A percentile compares a stretch with the other conserved stretches of the same genome.
These are phyloP conservation scores for Ophiocytium majus DNA, from an alignment of 352 stramenopile species.

Conservation along the genomic window DNA sequence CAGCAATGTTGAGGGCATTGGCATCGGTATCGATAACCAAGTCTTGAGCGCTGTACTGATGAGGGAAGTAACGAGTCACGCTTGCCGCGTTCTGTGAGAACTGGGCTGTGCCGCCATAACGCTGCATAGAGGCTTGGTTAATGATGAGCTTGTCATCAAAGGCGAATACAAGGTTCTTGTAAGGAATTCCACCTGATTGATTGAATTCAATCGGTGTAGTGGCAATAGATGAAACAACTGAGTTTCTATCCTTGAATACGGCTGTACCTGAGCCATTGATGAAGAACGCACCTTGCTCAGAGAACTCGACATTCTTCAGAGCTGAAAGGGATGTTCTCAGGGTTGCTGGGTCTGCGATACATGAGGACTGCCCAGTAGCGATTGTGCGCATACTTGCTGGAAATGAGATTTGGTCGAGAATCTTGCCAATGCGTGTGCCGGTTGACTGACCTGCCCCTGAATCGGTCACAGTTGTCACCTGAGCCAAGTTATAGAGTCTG, in stretches of 20 bases:
- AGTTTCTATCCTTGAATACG: conserved; percentile 3
- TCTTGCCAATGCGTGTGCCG: conserved; percentile 8
- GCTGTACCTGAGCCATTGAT: background rate
- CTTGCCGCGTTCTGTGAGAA: background rate
- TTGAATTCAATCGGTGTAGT: conserved; percentile 3
- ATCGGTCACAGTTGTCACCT: background rate
- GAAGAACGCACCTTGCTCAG: conserved; percentile 1
- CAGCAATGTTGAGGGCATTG: background rate
- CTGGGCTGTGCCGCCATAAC: background rate
- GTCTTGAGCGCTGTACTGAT: background rate
- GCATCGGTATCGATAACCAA: too few relatives aligned
- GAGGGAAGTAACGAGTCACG: background rate
- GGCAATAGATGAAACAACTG: background rate
- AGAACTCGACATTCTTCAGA: background rate
- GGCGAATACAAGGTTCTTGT: background rate
- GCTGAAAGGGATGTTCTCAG: background rate
- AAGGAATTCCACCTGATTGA: background rate
- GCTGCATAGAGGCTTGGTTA: background rate
- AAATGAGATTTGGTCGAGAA: conserved; percentile 9
- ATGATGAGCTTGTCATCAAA: conserved; percentile 19
- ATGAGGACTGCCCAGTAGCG: background rate
- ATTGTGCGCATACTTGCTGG: background rate
- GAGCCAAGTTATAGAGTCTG: background rate
- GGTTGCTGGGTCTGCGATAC: background rate
- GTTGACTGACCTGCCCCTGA: background rate